A percentile compares a stretch with the other conserved stretches of the same genome.
These are phyloP conservation scores for Cercospora canescens DNA, from an alignment of 2,329 filamentous ascomycete species.

Conservation along the genomic window DNA sequence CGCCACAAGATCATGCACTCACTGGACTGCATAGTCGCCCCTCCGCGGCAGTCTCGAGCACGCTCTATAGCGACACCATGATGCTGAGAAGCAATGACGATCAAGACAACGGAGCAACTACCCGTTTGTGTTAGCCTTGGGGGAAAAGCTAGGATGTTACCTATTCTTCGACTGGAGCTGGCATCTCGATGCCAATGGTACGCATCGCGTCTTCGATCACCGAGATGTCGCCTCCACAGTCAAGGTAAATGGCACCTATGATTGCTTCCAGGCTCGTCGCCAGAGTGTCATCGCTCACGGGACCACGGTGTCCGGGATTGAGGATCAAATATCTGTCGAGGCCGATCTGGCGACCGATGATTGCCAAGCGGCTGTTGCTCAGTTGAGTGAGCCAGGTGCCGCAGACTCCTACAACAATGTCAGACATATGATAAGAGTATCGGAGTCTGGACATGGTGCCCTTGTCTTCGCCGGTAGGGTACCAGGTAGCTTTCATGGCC, in stretches of 20 bases:
- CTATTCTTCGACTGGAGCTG: background rate
- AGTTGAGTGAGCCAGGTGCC: background rate
- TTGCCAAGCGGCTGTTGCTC: background rate
- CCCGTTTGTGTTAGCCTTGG: background rate
- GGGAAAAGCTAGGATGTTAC: background rate
- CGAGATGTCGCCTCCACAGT: background rate
- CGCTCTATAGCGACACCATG: background rate
- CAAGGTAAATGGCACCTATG: slow-evolving; percentile 8
- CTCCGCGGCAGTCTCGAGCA: background rate
- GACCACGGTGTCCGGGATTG: background rate
- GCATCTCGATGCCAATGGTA: background rate
- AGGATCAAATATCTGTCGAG: background rate
- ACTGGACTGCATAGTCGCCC: background rate
- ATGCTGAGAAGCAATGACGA: background rate
- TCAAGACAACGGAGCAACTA: background rate
- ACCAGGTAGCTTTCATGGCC: background rate
- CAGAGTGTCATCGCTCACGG: background rate
- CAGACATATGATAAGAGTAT: background rate
- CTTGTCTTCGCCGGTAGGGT: background rate
- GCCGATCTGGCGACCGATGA: background rate
- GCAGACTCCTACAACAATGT: background rate
- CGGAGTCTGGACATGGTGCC: background rate
- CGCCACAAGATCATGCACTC: background rate
- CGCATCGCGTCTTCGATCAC: background rate
- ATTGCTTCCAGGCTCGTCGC: slow-evolving; percentile 5